A percentile compares a stretch with the other conserved stretches of the same genome.
These are phyloP conservation scores for Aspergillus olivimuriae DNA, from an alignment of 495 filamentous ascomycete species.

Conservation along the genomic window DNA sequence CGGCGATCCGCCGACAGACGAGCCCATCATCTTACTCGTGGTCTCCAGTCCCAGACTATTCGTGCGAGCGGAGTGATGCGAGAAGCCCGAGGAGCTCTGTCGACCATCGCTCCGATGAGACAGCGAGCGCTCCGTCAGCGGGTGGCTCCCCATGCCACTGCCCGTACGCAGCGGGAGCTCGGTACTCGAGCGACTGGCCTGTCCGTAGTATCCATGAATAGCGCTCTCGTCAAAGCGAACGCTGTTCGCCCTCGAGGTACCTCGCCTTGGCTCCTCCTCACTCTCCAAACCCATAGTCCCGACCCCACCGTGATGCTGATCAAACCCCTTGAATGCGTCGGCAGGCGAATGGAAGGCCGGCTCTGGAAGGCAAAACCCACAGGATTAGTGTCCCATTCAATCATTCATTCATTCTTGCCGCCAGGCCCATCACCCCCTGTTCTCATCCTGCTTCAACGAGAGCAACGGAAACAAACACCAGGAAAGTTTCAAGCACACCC, in stretches of 20 bases:
- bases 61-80: conserved; percentile 70
- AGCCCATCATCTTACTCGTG: conserved; percentile 57
- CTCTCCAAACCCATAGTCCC: conserved; percentile 73
- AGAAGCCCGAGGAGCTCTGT: conserved; percentile 84
- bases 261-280: conserved; percentile 87
- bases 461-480: neutral
- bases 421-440: too few relatives aligned
- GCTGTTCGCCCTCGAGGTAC: conserved; percentile 90
- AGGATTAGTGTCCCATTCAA: too few relatives aligned
- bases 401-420: too few relatives aligned
- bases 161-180: conserved; percentile 73
- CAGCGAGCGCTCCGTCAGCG: conserved; percentile 78
- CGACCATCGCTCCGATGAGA: conserved; percentile 97
- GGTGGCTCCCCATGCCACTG: conserved; percentile 75
- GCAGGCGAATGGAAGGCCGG: conserved; percentile 64
- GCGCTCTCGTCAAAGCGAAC: conserved; percentile 98
- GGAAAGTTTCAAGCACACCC: conserved; percentile 6
- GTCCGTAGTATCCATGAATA: conserved; percentile 81
- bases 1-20: conserved; percentile 58
- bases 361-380: conserved; percentile 38
- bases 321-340: conserved; percentile 78
- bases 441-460: neutral
- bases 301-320: conserved; percentile 64
- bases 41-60: conserved; percentile 76
- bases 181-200: conserved; percentile 68